Conservation (phyloP, 768 basidiomycete genomes). For the Terana coerulea region DNA sequence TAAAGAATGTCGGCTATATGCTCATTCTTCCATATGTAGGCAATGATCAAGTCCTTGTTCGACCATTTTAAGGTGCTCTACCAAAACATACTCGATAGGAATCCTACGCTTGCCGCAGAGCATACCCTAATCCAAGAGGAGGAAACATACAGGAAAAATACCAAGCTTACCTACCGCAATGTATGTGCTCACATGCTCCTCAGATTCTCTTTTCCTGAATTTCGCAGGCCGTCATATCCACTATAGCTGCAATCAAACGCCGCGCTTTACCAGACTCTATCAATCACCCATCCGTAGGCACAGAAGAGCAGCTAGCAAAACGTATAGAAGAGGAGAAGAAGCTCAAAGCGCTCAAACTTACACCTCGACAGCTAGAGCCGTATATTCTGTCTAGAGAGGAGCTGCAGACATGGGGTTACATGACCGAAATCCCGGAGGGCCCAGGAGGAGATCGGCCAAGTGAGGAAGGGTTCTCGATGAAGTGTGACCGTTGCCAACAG, state of each 20-base stretch:
- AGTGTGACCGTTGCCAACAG: constrained; percentile 78
- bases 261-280: constrained; percentile 52
- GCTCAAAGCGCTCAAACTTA: constrained; percentile 49
- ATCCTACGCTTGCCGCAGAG: constrained; percentile 65
- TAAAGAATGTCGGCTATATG: background rate
- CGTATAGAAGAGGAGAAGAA: constrained; percentile 55
- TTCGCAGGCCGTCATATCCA: constrained; percentile 46
- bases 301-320: constrained; percentile 56
- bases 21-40: constrained; percentile 31
- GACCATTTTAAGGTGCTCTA: constrained; percentile 74
- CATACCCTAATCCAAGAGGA: constrained; percentile 82
- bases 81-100: constrained; percentile 43
- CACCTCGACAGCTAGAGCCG: constrained; percentile 48
- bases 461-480: constrained; percentile 49
- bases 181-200: constrained; percentile 35
- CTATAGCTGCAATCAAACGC: constrained; percentile 48
- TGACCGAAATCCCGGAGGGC: constrained; percentile 62
- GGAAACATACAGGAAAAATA: constrained; percentile 71
- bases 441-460: constrained; percentile 62
- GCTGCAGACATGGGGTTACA: constrained; percentile 66
- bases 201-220: constrained; percentile 8
- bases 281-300: constrained; percentile 74
- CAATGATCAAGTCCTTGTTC: constrained; percentile 71
- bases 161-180: constrained; percentile 80
- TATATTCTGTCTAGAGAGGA: constrained; percentile 56